Base-by-base conservation (phyloP, 371 early-diverging fungal genomes). In the Rhizopus arrhizus region DNA sequence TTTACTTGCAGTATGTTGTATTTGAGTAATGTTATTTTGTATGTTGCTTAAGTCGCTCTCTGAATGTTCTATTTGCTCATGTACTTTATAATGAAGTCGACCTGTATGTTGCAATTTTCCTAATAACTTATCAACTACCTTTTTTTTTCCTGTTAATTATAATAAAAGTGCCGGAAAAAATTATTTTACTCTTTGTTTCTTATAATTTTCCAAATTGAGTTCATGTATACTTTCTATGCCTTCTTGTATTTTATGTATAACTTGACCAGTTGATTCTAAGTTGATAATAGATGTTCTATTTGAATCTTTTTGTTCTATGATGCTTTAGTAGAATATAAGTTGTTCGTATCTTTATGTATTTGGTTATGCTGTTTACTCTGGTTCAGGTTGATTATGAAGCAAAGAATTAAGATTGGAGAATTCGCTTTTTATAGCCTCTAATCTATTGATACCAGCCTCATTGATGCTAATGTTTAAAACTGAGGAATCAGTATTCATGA, bases 361-460 rank as follows among this genome's bases (percentile, higher is more conserved):
- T 13, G 2, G 6, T 16, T 3, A 13, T 38, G 3, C 11, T 12
- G 12, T 1, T 42, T 65, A 74, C 74, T 33, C 60, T 7, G 68
- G 53, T 33, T 65, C 61, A 7, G 53, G 45, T 5, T 65, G 65
- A 51, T 66, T 69, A 1, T 59, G 34, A 16, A 72, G 47, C 8
- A 74, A 55, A 2, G 67, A 56, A 47, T 75, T 75, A 6, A 71
- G 43, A 15, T 68, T 69, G 32, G 66, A 56, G 43, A 76, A 65
- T 55, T 76, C 77, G 40, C 51, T 62, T 51, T 63, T 68, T 12
- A 74, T 59, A 6, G 69, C 64, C 6, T 63, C 73, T 55, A 74
- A 28, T 65, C 66, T 65, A 57, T 31, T 15, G 35, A 43, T 0
- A 22, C 47, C 38, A 35, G 54, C 12, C 32, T 40, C 46, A 35